Evolutionary conservation across 495 filamentous ascomycete genomes (phyloP).

Genomic region (Terfezia boudieri): DNA sequence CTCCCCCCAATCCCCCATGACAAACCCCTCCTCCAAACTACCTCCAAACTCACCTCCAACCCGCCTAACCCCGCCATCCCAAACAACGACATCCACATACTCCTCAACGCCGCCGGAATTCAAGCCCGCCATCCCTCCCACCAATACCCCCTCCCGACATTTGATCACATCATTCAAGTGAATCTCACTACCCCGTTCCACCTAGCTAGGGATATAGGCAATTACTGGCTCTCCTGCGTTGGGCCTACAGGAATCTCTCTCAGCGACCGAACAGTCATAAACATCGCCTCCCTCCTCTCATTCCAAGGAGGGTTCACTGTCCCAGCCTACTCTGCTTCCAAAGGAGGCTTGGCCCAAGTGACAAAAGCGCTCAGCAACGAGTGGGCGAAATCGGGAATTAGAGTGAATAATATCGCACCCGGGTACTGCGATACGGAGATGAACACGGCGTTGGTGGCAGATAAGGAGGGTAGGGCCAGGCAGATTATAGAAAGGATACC

Average conservation of each 20-base stretch:
- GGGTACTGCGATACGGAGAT: slow-evolving; percentile 80
- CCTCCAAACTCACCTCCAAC: slow-evolving; percentile 14
- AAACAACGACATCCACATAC: slow-evolving; percentile 30
- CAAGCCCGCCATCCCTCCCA: slow-evolving; percentile 58
- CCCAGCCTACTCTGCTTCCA: slow-evolving; percentile 74
- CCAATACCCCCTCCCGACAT: slow-evolving; percentile 60
- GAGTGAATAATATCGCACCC: slow-evolving; percentile 59
- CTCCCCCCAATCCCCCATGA: neutral
- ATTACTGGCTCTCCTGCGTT: slow-evolving; percentile 42
- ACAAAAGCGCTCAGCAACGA: slow-evolving; percentile 79
- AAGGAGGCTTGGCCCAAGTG: slow-evolving; percentile 66
- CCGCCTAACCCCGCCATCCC: slow-evolving; percentile 2
- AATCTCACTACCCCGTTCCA: slow-evolving; percentile 70
- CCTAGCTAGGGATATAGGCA: slow-evolving; percentile 61
- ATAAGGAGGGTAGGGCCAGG: slow-evolving; percentile 35
- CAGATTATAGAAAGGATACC: slow-evolving; percentile 70
- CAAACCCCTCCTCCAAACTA: slow-evolving; percentile 31
- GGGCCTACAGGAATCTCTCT: no score
- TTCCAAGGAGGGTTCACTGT: slow-evolving; percentile 87
- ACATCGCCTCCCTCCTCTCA: slow-evolving; percentile 59
- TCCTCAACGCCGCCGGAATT: slow-evolving; percentile 74
- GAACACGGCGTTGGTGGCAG: slow-evolving; percentile 63
- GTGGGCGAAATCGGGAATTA: slow-evolving; percentile 58
- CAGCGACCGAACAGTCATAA: slow-evolving; percentile 42
- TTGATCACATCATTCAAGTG: slow-evolving; percentile 64